These are phyloP conservation scores for Pestalotiopsis sp. DNA, from an alignment of 2,329 filamentous ascomycete species.

Conservation along the genomic window DNA sequence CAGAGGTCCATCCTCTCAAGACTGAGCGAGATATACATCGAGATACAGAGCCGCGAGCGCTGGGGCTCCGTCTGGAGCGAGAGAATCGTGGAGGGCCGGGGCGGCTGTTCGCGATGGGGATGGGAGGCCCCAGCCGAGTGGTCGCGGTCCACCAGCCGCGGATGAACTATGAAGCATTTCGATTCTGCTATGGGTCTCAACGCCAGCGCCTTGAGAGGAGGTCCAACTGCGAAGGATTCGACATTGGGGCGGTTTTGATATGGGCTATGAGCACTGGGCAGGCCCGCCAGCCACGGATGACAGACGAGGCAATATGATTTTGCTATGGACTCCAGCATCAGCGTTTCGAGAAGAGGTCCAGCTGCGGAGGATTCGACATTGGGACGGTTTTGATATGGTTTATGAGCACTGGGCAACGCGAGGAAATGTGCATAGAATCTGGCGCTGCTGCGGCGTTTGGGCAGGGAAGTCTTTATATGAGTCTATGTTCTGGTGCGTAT, in stretches of 20 bases:
- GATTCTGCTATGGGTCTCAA: too few species aligned
- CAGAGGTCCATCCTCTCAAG: conserved; percentile 46
- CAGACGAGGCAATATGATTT: too few species aligned
- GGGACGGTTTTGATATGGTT: not conserved
- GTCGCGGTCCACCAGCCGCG: not conserved
- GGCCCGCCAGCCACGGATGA: too few species aligned
- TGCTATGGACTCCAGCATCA: too few species aligned
- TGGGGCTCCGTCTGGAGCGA: conserved; percentile 35
- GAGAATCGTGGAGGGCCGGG: conserved; percentile 15
- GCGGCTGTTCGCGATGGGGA: conserved; percentile 2
- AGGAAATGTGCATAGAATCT: not conserved
- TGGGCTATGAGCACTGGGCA: not conserved
- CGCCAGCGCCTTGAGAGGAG: too few species aligned
- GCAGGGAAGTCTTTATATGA: not conserved
- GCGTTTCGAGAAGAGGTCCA: not conserved
- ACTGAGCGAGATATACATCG: conserved; percentile 50
- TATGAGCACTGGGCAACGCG: not conserved
- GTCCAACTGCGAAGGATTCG: too few species aligned
- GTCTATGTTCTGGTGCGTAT: not conserved
- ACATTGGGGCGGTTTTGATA: too few species aligned
- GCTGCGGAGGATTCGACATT: too few species aligned
- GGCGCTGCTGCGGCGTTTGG: not conserved
- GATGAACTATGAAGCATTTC: not conserved
- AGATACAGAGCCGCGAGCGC: conserved; percentile 47
- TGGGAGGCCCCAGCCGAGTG: not conserved